These are phyloP conservation scores for Pisolithus orientalis DNA, from an alignment of 768 basidiomycete genomes.

Conservation along the genomic window DNA sequence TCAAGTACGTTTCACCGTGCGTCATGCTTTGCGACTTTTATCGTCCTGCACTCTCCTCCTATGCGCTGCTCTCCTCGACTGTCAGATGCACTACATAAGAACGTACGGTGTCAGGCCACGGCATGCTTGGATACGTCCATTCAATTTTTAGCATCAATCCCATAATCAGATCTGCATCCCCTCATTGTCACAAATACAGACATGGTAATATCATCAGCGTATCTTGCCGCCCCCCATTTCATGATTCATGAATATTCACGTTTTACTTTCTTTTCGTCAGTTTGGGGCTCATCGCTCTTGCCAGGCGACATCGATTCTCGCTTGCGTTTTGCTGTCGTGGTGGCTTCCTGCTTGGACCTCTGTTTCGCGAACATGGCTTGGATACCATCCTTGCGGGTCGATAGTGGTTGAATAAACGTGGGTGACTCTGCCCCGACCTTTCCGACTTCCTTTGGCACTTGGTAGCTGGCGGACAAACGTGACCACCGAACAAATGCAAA, in stretches of 20 bases:
- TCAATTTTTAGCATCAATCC: too few species aligned
- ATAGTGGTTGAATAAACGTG: constrained; percentile 75
- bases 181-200: too few species aligned
- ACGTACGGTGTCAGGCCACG: too few species aligned
- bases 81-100: too few species aligned
- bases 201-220: too few species aligned
- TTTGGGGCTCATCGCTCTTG: constrained; percentile 6
- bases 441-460: constrained; percentile 85
- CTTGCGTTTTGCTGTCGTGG: constrained; percentile 20
- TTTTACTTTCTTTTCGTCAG: constrained; percentile 19
- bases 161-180: too few species aligned
- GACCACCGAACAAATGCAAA: background rate
- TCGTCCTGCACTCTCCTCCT: too few species aligned
- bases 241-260: constrained; percentile 5
- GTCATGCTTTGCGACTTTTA: too few species aligned
- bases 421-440: constrained; percentile 83
- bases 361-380: constrained; percentile 77
- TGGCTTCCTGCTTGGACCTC: constrained; percentile 17
- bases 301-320: constrained; percentile 15
- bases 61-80: too few species aligned
- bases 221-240: background rate
- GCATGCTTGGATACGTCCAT: too few species aligned
- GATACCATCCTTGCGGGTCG: constrained; percentile 79
- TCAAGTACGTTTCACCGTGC: too few species aligned
- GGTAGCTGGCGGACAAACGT: constrained; percentile 50